Percentiles rank a stretch among this genome's conserved stretches.
phyloP scores from a whole-genome alignment of 805 yeast genomes.

The Blastobotrys robertii region DNA sequence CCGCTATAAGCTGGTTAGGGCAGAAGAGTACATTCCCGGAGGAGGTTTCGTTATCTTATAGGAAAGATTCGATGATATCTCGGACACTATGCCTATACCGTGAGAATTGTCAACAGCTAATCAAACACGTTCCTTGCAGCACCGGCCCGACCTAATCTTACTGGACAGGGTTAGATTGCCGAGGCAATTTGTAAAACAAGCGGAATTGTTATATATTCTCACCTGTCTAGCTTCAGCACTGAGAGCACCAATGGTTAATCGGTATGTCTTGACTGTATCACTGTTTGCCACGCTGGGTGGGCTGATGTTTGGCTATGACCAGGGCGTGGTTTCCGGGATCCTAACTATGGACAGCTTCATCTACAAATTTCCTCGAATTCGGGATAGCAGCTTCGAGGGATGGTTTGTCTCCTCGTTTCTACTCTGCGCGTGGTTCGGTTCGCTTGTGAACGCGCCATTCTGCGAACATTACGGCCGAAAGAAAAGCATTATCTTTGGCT shows the following conservation, averaged over 20 bases:
- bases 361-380: conserved; percentile 1
- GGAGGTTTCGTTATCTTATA: too few species aligned
- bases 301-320: conserved; percentile 20
- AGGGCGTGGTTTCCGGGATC: conserved; percentile 18
- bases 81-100: too few species aligned
- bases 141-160: too few species aligned
- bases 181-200: too few species aligned
- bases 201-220: too few species aligned
- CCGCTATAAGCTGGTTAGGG: too few species aligned
- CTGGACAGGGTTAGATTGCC: too few species aligned
- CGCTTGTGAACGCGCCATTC: conserved; percentile 9
- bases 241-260: background rate
- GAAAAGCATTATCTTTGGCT: conserved; percentile 11
- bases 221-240: too few species aligned
- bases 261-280: background rate
- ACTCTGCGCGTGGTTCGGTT: conserved; percentile 15
- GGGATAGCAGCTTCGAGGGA: conserved; percentile 11
- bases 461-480: conserved; percentile 13
- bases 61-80: too few species aligned
- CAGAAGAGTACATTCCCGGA: too few species aligned
- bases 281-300: conserved; percentile 17
- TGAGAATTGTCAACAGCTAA: too few species aligned
- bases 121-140: too few species aligned
- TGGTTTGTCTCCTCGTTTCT: conserved; percentile 14
- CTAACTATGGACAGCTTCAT: conserved; percentile 15